Conservation (phyloP, 805 yeast species). For the Lipomyces orientalis region DNA sequence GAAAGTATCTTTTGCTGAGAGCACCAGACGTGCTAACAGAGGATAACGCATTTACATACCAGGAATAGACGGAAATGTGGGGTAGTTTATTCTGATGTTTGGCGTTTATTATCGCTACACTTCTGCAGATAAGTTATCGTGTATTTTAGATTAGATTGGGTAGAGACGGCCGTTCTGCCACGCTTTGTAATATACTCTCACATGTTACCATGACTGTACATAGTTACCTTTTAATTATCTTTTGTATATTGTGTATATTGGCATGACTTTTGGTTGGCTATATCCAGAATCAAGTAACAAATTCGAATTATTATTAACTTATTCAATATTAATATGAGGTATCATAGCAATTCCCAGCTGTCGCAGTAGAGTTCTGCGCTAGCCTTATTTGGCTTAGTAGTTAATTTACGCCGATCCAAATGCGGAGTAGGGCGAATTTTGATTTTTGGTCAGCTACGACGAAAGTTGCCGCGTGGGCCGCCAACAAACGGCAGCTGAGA, state of each 20-base stretch:
- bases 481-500: neutral
- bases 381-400: neutral
- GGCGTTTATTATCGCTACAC: neutral
- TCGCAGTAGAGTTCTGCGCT: neutral
- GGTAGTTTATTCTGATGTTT: neutral
- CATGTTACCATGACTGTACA: neutral
- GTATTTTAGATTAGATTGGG: neutral
- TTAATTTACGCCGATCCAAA: neutral
- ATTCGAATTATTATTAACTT: no score
- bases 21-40: slow-evolving; percentile 10
- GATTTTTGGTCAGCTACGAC: no score
- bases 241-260: neutral
- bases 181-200: neutral
- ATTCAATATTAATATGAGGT: no score
- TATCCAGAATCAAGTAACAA: no score
- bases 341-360: no score
- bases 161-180: neutral
- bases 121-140: neutral
- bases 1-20: slow-evolving; percentile 5
- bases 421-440: no score
- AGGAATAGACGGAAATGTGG: neutral
- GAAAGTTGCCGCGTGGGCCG: neutral
- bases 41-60: slow-evolving; percentile 9
- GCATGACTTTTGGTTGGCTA: neutral
- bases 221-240: neutral